Percentiles rank a stretch among this genome's conserved stretches.
phyloP scores from a whole-genome alignment of 768 basidiomycete genomes.

The Sarcodon sp. region DNA sequence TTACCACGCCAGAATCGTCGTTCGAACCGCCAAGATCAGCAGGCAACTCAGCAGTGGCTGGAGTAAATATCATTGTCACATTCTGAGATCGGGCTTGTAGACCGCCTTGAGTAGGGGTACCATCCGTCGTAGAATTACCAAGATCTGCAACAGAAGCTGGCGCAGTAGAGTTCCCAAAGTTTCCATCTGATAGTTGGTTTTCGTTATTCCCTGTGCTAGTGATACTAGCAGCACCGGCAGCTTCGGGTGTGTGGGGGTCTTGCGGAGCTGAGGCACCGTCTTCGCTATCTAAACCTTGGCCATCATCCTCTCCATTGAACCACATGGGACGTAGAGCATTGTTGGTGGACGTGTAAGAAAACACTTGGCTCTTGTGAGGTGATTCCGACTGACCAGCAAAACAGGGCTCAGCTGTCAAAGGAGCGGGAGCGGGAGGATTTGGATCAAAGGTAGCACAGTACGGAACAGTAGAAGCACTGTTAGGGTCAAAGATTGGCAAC shows the following conservation, averaged over 20 bases:
- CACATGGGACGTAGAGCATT: conserved; percentile 44
- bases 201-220: conserved; percentile 6
- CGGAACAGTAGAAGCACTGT: conserved; percentile 19
- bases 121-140: conserved; percentile 6
- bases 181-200: conserved; percentile 6
- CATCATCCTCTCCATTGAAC: conserved; percentile 14
- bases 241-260: conserved; percentile 9
- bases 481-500: conserved; percentile 28
- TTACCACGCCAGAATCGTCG: background rate
- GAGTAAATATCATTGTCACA: conserved; percentile 42
- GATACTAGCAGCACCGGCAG: conserved; percentile 8
- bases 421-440: conserved; percentile 30
- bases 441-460: conserved; percentile 57
- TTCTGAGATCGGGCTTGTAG: conserved; percentile 18
- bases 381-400: conserved; percentile 6
- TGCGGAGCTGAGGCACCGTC: conserved; percentile 2
- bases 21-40: background rate
- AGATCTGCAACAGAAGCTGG: conserved; percentile 5
- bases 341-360: conserved; percentile 36
- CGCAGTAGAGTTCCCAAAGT: conserved; percentile 10
- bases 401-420: conserved; percentile 38
- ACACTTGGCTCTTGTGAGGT: conserved; percentile 38
- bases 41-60: conserved; percentile 20
- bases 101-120: conserved; percentile 8
- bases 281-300: conserved; percentile 2